Percentiles rank a stretch among this genome's conserved stretches.
These are phyloP conservation scores for Trametes pubescens DNA, from an alignment of 1,284 basidiomycete genomes.

Conservation along the genomic window DNA sequence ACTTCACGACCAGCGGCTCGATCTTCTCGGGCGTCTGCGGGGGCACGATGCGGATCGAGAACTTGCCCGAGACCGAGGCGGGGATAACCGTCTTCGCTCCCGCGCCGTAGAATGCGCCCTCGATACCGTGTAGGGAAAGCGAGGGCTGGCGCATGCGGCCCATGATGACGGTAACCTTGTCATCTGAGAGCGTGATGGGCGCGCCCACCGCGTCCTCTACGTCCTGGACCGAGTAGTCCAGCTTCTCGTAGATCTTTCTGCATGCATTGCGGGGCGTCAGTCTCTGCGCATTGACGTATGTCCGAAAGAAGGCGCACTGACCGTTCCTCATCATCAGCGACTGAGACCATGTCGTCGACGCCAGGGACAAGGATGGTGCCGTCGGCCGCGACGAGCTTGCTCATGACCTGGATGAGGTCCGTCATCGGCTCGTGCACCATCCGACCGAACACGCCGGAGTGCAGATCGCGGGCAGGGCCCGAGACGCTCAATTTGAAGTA, in stretches of 20 bases:
- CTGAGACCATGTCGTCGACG: conserved; percentile 87
- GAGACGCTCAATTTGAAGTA: conserved; percentile 90
- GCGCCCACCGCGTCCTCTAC: conserved; percentile 86
- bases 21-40: conserved; percentile 86
- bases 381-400: conserved; percentile 84
- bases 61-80: conserved; percentile 91
- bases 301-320: conserved; percentile 41
- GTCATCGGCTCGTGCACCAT: conserved; percentile 93
- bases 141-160: conserved; percentile 89
- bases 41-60: conserved; percentile 93
- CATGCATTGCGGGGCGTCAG: not conserved
- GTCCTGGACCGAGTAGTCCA: conserved; percentile 82
- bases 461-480: conserved; percentile 90
- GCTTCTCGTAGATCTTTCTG: conserved; percentile 72
- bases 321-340: conserved; percentile 82
- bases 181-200: conserved; percentile 77
- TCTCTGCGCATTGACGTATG: not conserved
- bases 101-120: conserved; percentile 92
- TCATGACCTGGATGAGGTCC: conserved; percentile 81
- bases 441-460: conserved; percentile 91
- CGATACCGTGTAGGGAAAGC: conserved; percentile 95
- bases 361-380: conserved; percentile 94
- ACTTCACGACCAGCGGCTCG: conserved; percentile 75
- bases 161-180: conserved; percentile 90
- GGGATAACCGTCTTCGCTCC: conserved; percentile 97